A percentile compares a stretch with the other conserved stretches of the same genome.
These are phyloP conservation scores for Ascochyta clinopodiicola DNA, from an alignment of 2,329 filamentous ascomycete species.

Conservation along the genomic window DNA sequence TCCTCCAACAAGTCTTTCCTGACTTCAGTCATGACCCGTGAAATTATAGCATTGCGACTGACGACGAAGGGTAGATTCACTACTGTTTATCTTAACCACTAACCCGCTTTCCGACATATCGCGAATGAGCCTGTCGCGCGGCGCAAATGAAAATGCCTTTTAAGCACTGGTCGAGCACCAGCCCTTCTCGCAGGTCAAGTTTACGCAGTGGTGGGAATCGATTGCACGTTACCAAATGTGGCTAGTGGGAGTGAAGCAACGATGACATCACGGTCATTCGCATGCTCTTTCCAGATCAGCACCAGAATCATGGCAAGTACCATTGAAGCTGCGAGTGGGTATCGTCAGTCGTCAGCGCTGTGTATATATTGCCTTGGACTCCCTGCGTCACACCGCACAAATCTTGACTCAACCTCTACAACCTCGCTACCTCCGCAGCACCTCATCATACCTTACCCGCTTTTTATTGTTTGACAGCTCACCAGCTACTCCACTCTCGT, in stretches of 20 bases:
- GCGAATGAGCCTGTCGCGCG: too few relatives aligned
- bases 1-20: not conserved
- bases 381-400: not conserved
- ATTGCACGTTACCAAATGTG: not conserved
- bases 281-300: constrained; percentile 15
- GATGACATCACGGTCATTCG: constrained; percentile 11
- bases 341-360: constrained; percentile 4
- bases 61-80: too few relatives aligned
- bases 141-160: too few relatives aligned
- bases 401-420: not conserved
- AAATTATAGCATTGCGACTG: too few relatives aligned
- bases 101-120: too few relatives aligned
- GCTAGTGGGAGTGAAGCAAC: not conserved
- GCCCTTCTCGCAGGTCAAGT: not conserved
- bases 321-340: not conserved
- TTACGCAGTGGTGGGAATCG: not conserved
- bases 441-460: not conserved
- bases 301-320: constrained; percentile 13
- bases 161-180: not conserved
- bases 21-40: not conserved
- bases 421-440: not conserved
- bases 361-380: not conserved
- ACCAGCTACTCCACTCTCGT: constrained; percentile 5
- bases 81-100: too few relatives aligned
- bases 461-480: constrained; percentile 9